Evolutionary conservation across 2,329 filamentous ascomycete species (phyloP).

Genomic region (Pseudogymnoascus verrucosus): DNA sequence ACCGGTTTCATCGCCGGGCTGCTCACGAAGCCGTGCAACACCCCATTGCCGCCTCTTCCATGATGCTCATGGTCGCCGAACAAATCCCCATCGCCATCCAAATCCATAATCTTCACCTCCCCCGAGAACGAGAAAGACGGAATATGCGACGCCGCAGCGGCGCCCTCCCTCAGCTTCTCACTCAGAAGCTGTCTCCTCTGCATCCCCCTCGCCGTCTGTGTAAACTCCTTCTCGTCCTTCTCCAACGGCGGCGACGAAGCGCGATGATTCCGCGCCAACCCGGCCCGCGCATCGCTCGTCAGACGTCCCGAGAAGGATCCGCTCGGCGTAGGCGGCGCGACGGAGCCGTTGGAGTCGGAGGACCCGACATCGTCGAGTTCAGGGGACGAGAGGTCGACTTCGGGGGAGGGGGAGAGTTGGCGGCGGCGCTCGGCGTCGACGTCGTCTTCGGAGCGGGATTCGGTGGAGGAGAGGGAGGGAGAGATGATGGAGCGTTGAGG

Average conservation of each 20-base stretch:
- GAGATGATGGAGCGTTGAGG: slow-evolving; percentile 61
- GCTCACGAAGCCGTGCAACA: slow-evolving; percentile 36
- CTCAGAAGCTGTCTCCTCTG: slow-evolving; percentile 53
- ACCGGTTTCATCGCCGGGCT: slow-evolving; percentile 48
- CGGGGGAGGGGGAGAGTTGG: slow-evolving; percentile 81
- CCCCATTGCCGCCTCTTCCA: neutral
- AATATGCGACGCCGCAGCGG: slow-evolving; percentile 21
- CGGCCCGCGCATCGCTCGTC: slow-evolving; percentile 31
- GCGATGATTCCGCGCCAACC: slow-evolving; percentile 51
- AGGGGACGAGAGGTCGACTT: slow-evolving; percentile 81
- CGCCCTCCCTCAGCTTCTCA: slow-evolving; percentile 40
- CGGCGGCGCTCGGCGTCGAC: slow-evolving; percentile 56
- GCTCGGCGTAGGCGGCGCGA: slow-evolving; percentile 53
- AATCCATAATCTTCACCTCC: slow-evolving; percentile 24
- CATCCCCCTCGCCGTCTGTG: slow-evolving; percentile 83
- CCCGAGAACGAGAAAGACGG: slow-evolving; percentile 2
- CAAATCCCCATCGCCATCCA: slow-evolving; percentile 22
- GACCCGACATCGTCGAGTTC: slow-evolving; percentile 72
- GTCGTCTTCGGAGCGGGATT: slow-evolving; percentile 68
- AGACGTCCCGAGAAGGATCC: slow-evolving; percentile 50
- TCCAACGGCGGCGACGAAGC: slow-evolving; percentile 84
- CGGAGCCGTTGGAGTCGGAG: slow-evolving; percentile 50
- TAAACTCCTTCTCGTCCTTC: slow-evolving; percentile 94
- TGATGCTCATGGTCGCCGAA: slow-evolving; percentile 27
- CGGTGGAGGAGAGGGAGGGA: slow-evolving; percentile 67